Evolutionary conservation across 2,329 filamentous ascomycete species (phyloP), one percentile per base, ranked within the genome.

Genomic region (Fusarium odoratissimum): DNA sequence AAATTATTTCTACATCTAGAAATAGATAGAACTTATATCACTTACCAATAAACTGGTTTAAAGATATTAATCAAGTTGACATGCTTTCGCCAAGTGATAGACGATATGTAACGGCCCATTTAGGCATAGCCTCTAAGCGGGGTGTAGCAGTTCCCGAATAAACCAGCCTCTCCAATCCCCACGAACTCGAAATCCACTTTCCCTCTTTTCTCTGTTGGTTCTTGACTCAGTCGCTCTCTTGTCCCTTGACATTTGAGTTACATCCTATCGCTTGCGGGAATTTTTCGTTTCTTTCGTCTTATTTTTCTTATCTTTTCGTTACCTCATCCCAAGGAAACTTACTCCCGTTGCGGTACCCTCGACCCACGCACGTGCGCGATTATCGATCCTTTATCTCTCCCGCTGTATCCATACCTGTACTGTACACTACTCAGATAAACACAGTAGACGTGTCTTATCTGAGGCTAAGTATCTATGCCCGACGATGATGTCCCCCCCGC

Each of bases 401-500:
- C 25, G 4, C 10, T 30, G 19, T 31, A 35, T 17, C 33, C 33
- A 35, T 35, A 41, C 21, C 41, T 23, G n/a, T 17, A 42, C 9
- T 7, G 38, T 41, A 41, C 38, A n/a, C 28, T 21, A 49, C 28
- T 35, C 44, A 12, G 42, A 45, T 25, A 16, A 33, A 33, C 48
- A 30, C 51, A 17, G 41, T 44, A 30, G 35, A n/a, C 8, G 11
- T 37, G 12, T 63, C 64, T 62, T 37, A 51, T 64, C 57, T 67
- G 45, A 48, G 45, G 45, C 45, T 48, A 30, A 25, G 33, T 33
- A 6, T 31, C 46, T 37, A 69, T 69, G 67, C 25, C 67, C 25
- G 65, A 55, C 37, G 54, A 72, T 60, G 71, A 52, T 33, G 38
- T 41, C 38, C 60, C 73, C 12, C 74, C 74, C 19, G 61, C 73